A percentile compares a stretch with the other conserved stretches of the same genome.
phyloP scores from a whole-genome alignment of 2,329 filamentous ascomycete species.

The Cercospora zeae-maydis region DNA sequence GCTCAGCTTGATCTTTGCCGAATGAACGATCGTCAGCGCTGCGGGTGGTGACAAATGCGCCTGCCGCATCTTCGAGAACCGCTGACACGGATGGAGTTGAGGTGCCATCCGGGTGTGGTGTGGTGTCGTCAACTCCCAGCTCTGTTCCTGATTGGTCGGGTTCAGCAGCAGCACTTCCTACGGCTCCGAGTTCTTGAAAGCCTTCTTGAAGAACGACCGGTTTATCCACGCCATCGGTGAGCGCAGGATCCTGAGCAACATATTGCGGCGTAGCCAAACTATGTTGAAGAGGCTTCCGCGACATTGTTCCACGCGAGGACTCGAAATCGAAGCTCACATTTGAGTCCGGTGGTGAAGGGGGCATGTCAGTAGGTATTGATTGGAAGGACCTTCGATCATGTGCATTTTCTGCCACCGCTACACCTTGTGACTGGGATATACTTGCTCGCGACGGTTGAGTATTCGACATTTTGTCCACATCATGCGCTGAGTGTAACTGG shows the following conservation, averaged over 20 bases:
- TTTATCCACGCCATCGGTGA: not conserved
- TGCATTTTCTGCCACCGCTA: not conserved
- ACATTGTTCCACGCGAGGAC: slow-evolving; percentile 12
- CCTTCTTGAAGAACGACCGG: not conserved
- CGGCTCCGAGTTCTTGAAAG: not conserved
- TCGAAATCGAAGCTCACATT: slow-evolving; percentile 30
- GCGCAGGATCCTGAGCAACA: not conserved
- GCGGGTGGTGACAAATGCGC: slow-evolving; percentile 5
- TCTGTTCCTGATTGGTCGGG: slow-evolving; percentile 7
- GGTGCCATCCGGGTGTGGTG: not conserved
- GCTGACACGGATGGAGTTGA: not conserved
- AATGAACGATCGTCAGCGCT: not conserved
- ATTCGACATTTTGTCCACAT: not conserved
- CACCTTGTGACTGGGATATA: not conserved
- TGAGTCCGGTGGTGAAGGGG: slow-evolving; percentile 36
- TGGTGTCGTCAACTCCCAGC: not conserved
- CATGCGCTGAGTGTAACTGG: not conserved
- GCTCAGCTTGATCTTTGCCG: not conserved
- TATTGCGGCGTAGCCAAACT: not conserved
- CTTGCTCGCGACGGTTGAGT: slow-evolving; percentile 5
- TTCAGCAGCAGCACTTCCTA: not conserved
- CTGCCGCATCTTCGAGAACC: not conserved
- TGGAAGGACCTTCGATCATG: slow-evolving; percentile 25
- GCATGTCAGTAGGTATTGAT: slow-evolving; percentile 35
- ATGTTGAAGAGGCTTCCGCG: not conserved